Evolutionary conservation across 176 grass and related monocot species (phyloP).

Genomic region (Lolium perenne): DNA sequence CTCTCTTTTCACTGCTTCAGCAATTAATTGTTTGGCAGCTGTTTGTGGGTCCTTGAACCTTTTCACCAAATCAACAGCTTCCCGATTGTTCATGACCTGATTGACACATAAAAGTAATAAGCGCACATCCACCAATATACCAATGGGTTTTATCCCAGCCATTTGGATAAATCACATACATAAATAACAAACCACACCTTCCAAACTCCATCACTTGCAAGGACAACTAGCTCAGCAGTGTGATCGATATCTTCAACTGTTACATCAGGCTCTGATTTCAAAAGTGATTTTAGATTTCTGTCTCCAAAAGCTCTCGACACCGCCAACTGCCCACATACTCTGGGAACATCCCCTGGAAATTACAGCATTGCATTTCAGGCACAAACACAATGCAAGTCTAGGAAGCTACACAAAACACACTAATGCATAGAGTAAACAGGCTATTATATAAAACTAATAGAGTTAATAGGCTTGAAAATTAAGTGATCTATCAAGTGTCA

Average conservation of each 20-base stretch:
- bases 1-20: constrained; percentile 67
- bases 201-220: constrained; percentile 86
- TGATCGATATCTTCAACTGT: constrained; percentile 61
- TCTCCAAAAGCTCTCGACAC: constrained; percentile 90
- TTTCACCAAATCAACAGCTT: constrained; percentile 72
- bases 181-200: constrained; percentile 62
- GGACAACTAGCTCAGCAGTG: constrained; percentile 70
- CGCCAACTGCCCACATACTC: constrained; percentile 82
- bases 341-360: constrained; percentile 84
- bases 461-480: constrained; percentile 9
- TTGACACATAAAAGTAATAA: constrained; percentile 40
- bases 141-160: constrained; percentile 23
- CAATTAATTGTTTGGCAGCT: constrained; percentile 67
- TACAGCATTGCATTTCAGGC: constrained; percentile 29
- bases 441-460: not conserved
- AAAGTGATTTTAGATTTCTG: constrained; percentile 73
- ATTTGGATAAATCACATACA: constrained; percentile 15
- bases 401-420: not conserved
- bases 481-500: not conserved
- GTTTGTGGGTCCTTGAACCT: constrained; percentile 72
- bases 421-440: not conserved
- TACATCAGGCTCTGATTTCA: constrained; percentile 81
- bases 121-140: constrained; percentile 22
- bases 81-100: constrained; percentile 74
- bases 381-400: not conserved